Evolutionary conservation across 768 basidiomycete species (phyloP).

Genomic region (Suillus ampliporus): DNA sequence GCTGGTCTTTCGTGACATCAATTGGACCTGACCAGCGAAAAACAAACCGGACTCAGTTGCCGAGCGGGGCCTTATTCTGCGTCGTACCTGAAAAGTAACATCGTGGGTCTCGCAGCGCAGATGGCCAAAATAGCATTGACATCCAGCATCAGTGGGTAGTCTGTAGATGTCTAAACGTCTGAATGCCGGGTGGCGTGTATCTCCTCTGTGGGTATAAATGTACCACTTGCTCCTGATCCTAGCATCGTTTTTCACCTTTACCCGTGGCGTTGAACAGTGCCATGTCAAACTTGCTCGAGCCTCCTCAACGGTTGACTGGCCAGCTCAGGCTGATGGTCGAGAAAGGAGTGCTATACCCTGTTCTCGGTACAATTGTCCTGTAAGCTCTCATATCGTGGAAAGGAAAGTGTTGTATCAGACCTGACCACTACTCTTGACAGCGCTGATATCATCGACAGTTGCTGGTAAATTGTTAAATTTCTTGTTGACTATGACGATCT

Average conservation of each 20-base stretch:
- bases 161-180: too few relatives aligned
- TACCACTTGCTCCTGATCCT: background rate
- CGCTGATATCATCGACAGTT: background rate
- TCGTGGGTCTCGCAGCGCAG: too few relatives aligned
- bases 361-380: background rate
- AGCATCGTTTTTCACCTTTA: background rate
- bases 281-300: background rate
- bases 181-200: background rate
- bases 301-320: background rate
- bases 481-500: background rate
- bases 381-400: background rate
- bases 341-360: background rate
- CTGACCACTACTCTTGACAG: background rate
- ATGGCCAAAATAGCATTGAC: background rate
- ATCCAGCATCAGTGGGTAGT: too few relatives aligned
- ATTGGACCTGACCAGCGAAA: too few relatives aligned
- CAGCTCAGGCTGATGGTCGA: background rate
- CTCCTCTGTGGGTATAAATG: background rate
- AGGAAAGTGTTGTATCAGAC: background rate
- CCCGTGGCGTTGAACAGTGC: background rate
- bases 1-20: too few relatives aligned
- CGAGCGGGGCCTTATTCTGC: too few relatives aligned
- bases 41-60: too few relatives aligned
- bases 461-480: constrained; percentile 4
- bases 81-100: too few relatives aligned